Conservation (phyloP, 768 basidiomycete species). For the Candolleomyces aberdarensis region DNA sequence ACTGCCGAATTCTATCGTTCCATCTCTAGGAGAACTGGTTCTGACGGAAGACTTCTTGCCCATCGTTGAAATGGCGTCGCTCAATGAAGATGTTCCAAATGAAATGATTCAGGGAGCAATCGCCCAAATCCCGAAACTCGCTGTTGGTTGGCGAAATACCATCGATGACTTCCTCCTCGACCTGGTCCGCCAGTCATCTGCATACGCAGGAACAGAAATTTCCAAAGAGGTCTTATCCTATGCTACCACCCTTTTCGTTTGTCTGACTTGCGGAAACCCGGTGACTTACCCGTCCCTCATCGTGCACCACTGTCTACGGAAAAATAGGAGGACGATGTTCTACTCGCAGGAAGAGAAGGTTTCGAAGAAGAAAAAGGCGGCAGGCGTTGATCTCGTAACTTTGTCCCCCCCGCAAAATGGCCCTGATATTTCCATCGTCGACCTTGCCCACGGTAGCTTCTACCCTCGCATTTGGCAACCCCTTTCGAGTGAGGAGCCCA, state of each 20-base stretch:
- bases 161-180: slow-evolving; percentile 15
- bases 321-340: too few species aligned
- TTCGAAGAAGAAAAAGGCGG: too few species aligned
- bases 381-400: too few species aligned
- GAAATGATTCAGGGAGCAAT: slow-evolving; percentile 16
- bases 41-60: slow-evolving; percentile 17
- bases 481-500: not conserved
- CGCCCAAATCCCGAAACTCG: slow-evolving; percentile 14
- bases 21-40: slow-evolving; percentile 20
- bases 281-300: slow-evolving; percentile 23
- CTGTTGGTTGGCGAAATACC: slow-evolving; percentile 17
- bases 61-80: slow-evolving; percentile 17
- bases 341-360: too few species aligned
- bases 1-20: slow-evolving; percentile 16
- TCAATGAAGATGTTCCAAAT: slow-evolving; percentile 13
- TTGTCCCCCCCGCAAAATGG: too few species aligned
- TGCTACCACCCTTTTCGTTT: slow-evolving; percentile 24
- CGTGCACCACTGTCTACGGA: slow-evolving; percentile 16
- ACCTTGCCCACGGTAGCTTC: too few species aligned
- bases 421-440: too few species aligned
- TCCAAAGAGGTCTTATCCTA: slow-evolving; percentile 12
- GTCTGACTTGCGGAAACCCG: slow-evolving; percentile 20
- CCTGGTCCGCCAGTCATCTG: slow-evolving; percentile 13
- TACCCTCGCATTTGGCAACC: not conserved
- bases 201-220: not conserved